These are phyloP conservation scores for Fusarium sublunatum DNA, from an alignment of 2,329 filamentous ascomycete species.

Conservation along the genomic window DNA sequence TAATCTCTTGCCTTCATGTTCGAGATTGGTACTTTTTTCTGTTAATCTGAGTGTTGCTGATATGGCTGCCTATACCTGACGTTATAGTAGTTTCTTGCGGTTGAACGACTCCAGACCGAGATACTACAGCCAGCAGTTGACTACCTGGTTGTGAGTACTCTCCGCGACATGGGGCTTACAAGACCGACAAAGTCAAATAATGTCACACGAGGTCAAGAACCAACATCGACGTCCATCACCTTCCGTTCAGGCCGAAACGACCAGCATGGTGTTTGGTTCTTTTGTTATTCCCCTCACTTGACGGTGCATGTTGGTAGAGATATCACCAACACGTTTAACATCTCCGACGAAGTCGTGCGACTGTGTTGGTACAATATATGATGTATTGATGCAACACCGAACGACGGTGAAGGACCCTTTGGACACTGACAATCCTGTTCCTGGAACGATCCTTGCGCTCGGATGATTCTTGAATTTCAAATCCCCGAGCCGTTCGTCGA, in stretches of 20 bases:
- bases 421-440: constrained; percentile 6
- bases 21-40: too few relatives aligned
- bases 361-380: not conserved
- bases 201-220: not conserved
- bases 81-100: too few relatives aligned
- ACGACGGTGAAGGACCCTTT: constrained; percentile 5
- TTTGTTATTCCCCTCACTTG: constrained; percentile 24
- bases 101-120: too few relatives aligned
- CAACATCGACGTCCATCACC: constrained; percentile 9
- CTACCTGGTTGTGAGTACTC: too few relatives aligned
- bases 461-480: constrained; percentile 23
- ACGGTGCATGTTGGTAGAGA: constrained; percentile 19
- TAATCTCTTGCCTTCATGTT: too few relatives aligned
- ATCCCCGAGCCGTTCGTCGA: constrained; percentile 23
- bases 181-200: constrained; percentile 1
- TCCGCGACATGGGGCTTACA: not conserved
- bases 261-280: constrained; percentile 17
- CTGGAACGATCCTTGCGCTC: constrained; percentile 13
- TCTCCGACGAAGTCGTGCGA: constrained; percentile 23
- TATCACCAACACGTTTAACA: constrained; percentile 34
- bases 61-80: too few relatives aligned
- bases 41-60: too few relatives aligned
- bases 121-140: too few relatives aligned
- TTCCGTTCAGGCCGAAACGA: constrained; percentile 3
- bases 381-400: constrained; percentile 17